These are phyloP conservation scores for Cryptococcus maquisensis DNA, from an alignment of 1,284 basidiomycete genomes.

Conservation along the genomic window DNA sequence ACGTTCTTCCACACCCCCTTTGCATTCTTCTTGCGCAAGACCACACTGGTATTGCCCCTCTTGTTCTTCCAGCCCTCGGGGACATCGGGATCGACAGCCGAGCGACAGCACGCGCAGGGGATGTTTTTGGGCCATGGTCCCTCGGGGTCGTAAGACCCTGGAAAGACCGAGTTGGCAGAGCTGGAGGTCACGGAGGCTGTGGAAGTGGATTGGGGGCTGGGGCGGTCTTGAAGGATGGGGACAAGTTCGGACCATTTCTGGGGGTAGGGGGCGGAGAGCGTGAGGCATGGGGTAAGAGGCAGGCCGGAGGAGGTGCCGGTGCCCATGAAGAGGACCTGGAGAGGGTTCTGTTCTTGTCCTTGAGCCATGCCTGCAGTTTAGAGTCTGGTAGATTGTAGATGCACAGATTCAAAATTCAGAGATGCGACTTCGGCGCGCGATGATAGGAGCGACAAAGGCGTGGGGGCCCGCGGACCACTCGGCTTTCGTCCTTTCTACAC, in stretches of 20 bases:
- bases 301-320: slow-evolving; percentile 48
- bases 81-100: slow-evolving; percentile 35
- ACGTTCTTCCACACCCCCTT: slow-evolving; percentile 43
- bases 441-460: neutral
- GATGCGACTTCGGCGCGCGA: neutral
- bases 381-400: neutral
- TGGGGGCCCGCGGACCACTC: neutral
- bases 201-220: slow-evolving; percentile 1
- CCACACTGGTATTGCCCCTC: slow-evolving; percentile 44
- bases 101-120: slow-evolving; percentile 42
- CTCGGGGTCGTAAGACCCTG: slow-evolving; percentile 21
- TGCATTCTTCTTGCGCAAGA: slow-evolving; percentile 28
- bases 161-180: slow-evolving; percentile 12
- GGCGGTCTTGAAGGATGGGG: slow-evolving; percentile 14
- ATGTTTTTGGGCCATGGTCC: slow-evolving; percentile 39
- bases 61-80: slow-evolving; percentile 45
- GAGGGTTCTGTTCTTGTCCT: slow-evolving; percentile 4
- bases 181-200: slow-evolving; percentile 1
- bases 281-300: slow-evolving; percentile 46
- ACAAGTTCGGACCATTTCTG: slow-evolving; percentile 18
- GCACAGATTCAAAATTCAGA: neutral
- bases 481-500: neutral
- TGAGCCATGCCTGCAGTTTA: neutral
- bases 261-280: slow-evolving; percentile 28
- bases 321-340: slow-evolving; percentile 45